Percentiles rank a stretch among this genome's conserved stretches.
Evolutionary conservation across 352 stramenopile species (phyloP).

Genomic region (Pythium periplocum): DNA sequence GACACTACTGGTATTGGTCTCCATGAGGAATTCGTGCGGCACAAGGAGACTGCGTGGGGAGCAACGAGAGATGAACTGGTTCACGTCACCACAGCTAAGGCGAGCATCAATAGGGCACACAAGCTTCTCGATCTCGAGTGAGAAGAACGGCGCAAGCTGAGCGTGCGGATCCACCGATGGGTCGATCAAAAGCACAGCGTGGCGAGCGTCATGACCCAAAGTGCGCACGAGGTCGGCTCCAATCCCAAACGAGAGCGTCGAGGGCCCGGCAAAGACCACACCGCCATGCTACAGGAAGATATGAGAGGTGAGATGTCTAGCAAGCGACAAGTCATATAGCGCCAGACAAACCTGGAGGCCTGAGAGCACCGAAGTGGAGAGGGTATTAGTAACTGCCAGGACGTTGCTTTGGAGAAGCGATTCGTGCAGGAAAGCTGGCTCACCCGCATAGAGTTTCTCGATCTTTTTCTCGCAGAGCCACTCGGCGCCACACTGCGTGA

Average conservation of each 20-base stretch:
- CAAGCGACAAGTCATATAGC: too few relatives aligned
- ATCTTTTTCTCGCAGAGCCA: slow-evolving; percentile 85
- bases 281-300: slow-evolving; percentile 35
- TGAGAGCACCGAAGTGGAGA: slow-evolving; percentile 36
- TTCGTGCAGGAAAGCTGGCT: slow-evolving; percentile 67
- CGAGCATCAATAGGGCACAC: slow-evolving; percentile 68
- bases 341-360: slow-evolving; percentile 44
- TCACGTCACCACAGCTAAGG: slow-evolving; percentile 79
- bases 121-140: slow-evolving; percentile 72
- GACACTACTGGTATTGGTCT: slow-evolving; percentile 9
- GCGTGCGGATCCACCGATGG: slow-evolving; percentile 43
- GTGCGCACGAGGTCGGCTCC: slow-evolving; percentile 46
- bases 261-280: slow-evolving; percentile 72
- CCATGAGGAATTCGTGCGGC: slow-evolving; percentile 46
- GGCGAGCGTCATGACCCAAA: slow-evolving; percentile 52
- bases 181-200: slow-evolving; percentile 73
- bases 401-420: slow-evolving; percentile 41
- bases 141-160: slow-evolving; percentile 51
- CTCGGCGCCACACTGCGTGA: slow-evolving; percentile 56
- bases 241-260: slow-evolving; percentile 56
- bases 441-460: slow-evolving; percentile 65
- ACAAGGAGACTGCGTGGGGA: slow-evolving; percentile 64
- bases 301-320: too few relatives aligned
- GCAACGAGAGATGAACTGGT: slow-evolving; percentile 81
- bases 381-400: slow-evolving; percentile 36